phyloP scores from a whole-genome alignment of 805 yeast genomes.

The Myxozyma udenii region DNA sequence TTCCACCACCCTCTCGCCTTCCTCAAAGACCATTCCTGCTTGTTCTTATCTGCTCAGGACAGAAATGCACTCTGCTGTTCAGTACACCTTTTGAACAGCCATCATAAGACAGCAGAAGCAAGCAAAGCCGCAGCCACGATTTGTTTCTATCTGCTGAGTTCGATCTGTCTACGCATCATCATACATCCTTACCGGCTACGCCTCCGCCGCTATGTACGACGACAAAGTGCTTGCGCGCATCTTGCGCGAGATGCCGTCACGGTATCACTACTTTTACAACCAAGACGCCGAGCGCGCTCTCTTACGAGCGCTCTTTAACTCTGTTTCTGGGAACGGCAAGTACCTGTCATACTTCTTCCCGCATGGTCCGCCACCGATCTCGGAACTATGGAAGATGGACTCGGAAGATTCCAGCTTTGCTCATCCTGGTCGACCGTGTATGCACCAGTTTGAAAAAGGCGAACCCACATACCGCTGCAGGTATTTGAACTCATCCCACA shows the following conservation, averaged over 20 bases:
- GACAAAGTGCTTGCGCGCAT: slow-evolving; percentile 15
- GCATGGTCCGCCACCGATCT: slow-evolving; percentile 23
- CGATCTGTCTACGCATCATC: too few relatives aligned
- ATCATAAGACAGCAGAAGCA: too few relatives aligned
- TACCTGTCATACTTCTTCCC: slow-evolving; percentile 45
- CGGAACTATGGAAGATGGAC: slow-evolving; percentile 26
- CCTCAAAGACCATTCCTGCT: too few relatives aligned
- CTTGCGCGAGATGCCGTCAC: slow-evolving; percentile 36
- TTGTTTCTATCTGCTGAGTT: too few relatives aligned
- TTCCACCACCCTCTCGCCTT: too few relatives aligned
- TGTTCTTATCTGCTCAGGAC: too few relatives aligned
- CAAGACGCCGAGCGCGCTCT: slow-evolving; percentile 28
- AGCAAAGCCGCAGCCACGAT: too few relatives aligned
- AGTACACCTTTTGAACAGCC: too few relatives aligned
- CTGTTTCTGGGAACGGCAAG: slow-evolving; percentile 45
- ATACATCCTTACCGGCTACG: too few relatives aligned
- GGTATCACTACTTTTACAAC: slow-evolving; percentile 33
- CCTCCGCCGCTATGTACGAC: slow-evolving; percentile 11
- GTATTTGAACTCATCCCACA: slow-evolving; percentile 25
- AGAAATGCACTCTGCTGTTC: too few relatives aligned
- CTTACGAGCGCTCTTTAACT: slow-evolving; percentile 42
- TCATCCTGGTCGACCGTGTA: slow-evolving; percentile 71
- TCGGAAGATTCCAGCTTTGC: slow-evolving; percentile 33
- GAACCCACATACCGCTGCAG: slow-evolving; percentile 76
- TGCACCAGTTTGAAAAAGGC: slow-evolving; percentile 67